These are phyloP conservation scores for Coprinopsis marcescibilis DNA, from an alignment of 768 basidiomycete species.

Conservation along the genomic window DNA sequence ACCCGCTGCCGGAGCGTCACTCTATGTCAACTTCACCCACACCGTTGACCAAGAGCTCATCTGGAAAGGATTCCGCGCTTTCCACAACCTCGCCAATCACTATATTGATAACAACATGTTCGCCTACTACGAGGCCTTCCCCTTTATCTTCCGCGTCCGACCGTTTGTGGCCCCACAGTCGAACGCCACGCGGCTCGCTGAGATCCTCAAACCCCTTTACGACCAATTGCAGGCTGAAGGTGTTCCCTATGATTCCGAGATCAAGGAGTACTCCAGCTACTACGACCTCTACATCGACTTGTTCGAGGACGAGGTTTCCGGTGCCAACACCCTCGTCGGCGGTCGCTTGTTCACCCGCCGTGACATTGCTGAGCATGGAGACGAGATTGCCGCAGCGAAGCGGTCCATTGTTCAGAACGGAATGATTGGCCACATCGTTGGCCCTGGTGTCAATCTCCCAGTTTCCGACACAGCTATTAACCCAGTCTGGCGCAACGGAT, in stretches of 20 bases:
- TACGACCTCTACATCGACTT: conserved; percentile 14
- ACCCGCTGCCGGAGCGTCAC: conserved; percentile 10
- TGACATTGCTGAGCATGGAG: conserved; percentile 9
- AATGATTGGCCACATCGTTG: conserved; percentile 12
- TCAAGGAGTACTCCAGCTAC: conserved; percentile 14
- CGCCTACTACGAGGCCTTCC: conserved; percentile 12
- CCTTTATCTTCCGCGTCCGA: conserved; percentile 8
- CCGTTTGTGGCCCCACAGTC: conserved; percentile 14
- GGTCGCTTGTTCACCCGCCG: conserved; percentile 11
- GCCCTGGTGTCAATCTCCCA: conserved; percentile 5
- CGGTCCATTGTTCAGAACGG: conserved; percentile 5
- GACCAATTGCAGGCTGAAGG: conserved; percentile 7
- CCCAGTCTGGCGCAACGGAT: conserved; percentile 8
- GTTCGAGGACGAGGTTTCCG: conserved; percentile 12
- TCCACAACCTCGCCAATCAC: conserved; percentile 12
- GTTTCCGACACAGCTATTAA: conserved; percentile 9
- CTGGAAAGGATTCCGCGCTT: conserved; percentile 13
- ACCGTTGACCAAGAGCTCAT: conserved; percentile 10
- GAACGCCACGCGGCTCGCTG: conserved; percentile 6
- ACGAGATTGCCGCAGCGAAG: conserved; percentile 10
- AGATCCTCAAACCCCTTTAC: conserved; percentile 12
- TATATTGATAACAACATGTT: conserved; percentile 13
- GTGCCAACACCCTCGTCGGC: conserved; percentile 6
- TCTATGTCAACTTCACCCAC: conserved; percentile 13
- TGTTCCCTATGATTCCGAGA: conserved; percentile 8